A percentile compares a stretch with the other conserved stretches of the same genome.
Evolutionary conservation across 164 flowering plant genomes (phyloP).

Genomic region (Platanus orientalis): DNA sequence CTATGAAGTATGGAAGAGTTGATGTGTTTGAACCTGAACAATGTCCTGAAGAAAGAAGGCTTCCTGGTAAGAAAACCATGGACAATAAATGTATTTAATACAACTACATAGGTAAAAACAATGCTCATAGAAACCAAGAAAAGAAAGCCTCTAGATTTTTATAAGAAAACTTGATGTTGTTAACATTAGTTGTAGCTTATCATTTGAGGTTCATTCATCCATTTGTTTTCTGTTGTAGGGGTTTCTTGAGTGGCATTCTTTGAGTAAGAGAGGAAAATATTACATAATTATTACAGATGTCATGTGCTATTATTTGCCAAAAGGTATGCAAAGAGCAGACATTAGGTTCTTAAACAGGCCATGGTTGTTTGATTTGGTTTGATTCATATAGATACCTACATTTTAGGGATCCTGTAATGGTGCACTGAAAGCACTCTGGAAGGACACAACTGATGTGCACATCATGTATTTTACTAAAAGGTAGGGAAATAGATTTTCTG

Average conservation of each 20-base stretch:
- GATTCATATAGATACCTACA: not conserved
- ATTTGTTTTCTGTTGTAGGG: slow-evolving; percentile 41
- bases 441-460: not conserved
- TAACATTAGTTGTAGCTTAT: not conserved
- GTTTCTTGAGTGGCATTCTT: slow-evolving; percentile 55
- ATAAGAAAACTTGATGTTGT: slow-evolving; percentile 28
- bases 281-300: not conserved
- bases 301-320: not conserved
- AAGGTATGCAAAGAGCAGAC: not conserved
- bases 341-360: not conserved
- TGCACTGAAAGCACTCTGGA: not conserved
- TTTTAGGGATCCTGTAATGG: not conserved
- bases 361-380: not conserved
- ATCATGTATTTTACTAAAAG: not conserved
- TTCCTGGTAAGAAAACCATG: no score
- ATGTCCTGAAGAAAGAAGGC: no score
- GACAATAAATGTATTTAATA: no score
- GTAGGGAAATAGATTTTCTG: not conserved
- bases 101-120: no score
- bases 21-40: no score
- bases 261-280: slow-evolving; percentile 7
- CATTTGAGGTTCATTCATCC: not conserved
- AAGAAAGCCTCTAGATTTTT: slow-evolving; percentile 61
- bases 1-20: no score
- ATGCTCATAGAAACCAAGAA: slow-evolving; percentile 40